Base-by-base conservation (phyloP, 1,139 yeast genomes). In the Yamadazyma diospyri region DNA sequence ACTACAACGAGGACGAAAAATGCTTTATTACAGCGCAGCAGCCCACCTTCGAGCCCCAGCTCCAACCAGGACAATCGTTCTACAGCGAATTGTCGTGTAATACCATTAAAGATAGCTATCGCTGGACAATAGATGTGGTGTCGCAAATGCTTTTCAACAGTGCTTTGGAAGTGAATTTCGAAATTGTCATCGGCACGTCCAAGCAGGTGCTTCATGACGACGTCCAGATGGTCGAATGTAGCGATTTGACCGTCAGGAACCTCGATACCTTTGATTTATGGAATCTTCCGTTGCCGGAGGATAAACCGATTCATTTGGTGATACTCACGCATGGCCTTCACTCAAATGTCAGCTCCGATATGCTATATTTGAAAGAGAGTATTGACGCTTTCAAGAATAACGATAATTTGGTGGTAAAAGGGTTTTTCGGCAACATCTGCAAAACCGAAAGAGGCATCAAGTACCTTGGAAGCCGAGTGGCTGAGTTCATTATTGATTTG, bases 401-500 rank as follows among this genome's bases (percentile, higher is more conserved):
- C 33, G 63, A 60, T 12, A 78, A 81, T 39, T 57, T 88, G 2
- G 76, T 88, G 8, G 94, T 89, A 2, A 72, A 88, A 42, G 97
- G 95, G 0, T 92, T 64, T 50, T 76, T 79, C 25, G 95, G 85
- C 0, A 92, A 92, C 50, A 87, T 79, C 1, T 85, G 96, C 47
- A 78, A 81, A 45, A 94, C 98, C 0, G 98, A 92, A 53, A 68
- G 88, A 35, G 98, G 98, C 0, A 72, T 92, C 33, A 84, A 84
- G 55, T 89, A 81, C 53, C 63, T 89, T 37, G 99, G 98, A 0
- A 71, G 81, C 36, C 64, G 94, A 31, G 69, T 89, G 18, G 97
- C 94, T 0, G 88, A 85, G 44, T 83, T 73, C 52, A 65, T 92
- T 25, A 68, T 82, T 5, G 72, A 78, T 16, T 76, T 82, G 35